Evolutionary conservation across 441 rosid species (phyloP), one percentile per base, ranked within the genome.

Genomic region (Bruguiera hainesii): DNA sequence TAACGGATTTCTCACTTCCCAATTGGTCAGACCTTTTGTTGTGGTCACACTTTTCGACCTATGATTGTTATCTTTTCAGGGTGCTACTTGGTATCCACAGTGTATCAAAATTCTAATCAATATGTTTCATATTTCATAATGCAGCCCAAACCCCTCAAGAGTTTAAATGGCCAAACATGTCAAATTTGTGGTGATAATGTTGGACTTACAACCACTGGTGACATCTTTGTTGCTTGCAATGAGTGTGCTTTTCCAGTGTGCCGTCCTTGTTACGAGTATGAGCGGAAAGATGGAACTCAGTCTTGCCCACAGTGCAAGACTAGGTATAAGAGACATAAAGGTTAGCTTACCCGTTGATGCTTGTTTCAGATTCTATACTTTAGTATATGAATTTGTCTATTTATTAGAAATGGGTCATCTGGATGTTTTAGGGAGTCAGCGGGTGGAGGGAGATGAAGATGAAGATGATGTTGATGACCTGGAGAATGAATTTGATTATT

Each of bases 221-320:
- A 90, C 81, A 66, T 82, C 30, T 93, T 90, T 74, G 98, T 93
- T 29, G 97, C 97, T 76, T 93, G 98, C 75, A 89, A 88, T 69
- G 98, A 93, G 82, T 93, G 98, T 82, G 98, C 86, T 52, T 93
- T 90, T 75, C 98, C 98, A 11, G 97, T 93, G 75, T 93, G 98
- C 72, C 90, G 91, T 15, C 90, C 97, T 74, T 93, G 98, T 69
- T 93, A 93, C 35, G 98, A 93, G 79, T 93, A 93, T 58, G 98
- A 93, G 76, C 83, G 97, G 73, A 93, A 89, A 80, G 97, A 93
- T 70, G 98, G 98, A 33, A 89, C 94, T 71, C 96, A 89, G 76
- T 84, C 85, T 63, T 91, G 97, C 75, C 97, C 98, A 5, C 96
- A 93, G 73, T 93, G 98, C 93, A 93, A 93, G 85, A 90, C 95